Base-by-base conservation (phyloP, 2,329 filamentous ascomycete genomes). In the Aspergillus japonicus region DNA sequence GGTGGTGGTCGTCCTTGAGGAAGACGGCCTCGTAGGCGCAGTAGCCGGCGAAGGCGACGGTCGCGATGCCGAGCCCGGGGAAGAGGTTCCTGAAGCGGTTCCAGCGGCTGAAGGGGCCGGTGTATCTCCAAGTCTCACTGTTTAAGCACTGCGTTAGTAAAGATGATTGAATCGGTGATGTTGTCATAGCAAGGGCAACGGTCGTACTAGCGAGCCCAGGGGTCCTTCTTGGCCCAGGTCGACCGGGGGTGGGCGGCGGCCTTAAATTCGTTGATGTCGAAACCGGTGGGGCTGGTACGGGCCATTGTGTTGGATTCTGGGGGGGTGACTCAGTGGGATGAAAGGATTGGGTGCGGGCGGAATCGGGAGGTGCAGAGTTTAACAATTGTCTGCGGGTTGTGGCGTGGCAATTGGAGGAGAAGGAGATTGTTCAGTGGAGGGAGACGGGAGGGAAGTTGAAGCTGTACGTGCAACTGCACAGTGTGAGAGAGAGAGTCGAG, bases 81-180 rank as follows among this genome's bases (percentile, higher is more conserved):
- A 99, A 92, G 65, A 87, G 83, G 71, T 85, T 82, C 81, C 89
- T 92, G 83, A 97, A 95, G 69, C 95, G 89, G 81, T 96, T 96
- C 81, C 83, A 90, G 70, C 94, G 87, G 66, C 88, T 89, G 83
- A 97, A 98, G 57, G 86, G 88, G 64, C 94, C 95, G 39, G 85
- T 88, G 83, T 96, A 97, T 78, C 95, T 86, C 95, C 95, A 99
- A 74, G 90, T 85, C 82, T 99, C 95, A 74, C 95, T 99, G 75
- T 42, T 16, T 31, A 6, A 21, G 47, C 52, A 68, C 59, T 72
- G 62, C 54, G 59, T 49, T 47, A 24, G 35, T 2, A 47, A 23
- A 23, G 3, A 4, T 23, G 23, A 23, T 23, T 4, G 23, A 2
- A 23, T 23, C 2, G 23, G 2, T 23, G 23, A 23, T 23, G 23